phyloP scores from a whole-genome alignment of 495 filamentous ascomycete species.

The Niebla homalea region DNA sequence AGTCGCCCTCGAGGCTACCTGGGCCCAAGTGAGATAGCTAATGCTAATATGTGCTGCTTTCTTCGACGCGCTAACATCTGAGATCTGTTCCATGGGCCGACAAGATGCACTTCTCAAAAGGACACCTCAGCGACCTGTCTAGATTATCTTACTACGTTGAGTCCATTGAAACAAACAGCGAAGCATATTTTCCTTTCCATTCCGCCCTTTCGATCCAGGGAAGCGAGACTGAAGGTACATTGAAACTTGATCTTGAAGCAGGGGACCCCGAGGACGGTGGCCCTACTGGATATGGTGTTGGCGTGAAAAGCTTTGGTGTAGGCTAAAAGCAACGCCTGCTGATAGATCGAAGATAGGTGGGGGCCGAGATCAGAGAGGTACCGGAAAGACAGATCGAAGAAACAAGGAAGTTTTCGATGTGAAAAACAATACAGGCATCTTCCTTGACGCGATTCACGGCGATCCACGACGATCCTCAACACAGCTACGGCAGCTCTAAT shows the following conservation, averaged over 20 bases:
- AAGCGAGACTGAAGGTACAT: not conserved
- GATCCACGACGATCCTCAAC: not conserved
- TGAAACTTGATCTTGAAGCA: not conserved
- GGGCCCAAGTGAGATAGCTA: too few species aligned
- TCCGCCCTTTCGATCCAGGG: not conserved
- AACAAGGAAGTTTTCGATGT: not conserved
- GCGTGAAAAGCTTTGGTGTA: not conserved
- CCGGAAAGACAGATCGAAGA: not conserved
- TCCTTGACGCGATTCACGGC: not conserved
- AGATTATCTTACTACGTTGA: not conserved
- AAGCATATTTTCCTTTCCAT: not conserved
- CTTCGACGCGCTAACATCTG: not conserved
- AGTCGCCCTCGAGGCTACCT: too few species aligned
- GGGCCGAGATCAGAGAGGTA: not conserved
- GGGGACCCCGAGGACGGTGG: not conserved
- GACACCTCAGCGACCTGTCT: not conserved
- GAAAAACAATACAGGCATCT: not conserved
- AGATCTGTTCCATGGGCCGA: not conserved
- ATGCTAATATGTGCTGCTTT: too few species aligned
- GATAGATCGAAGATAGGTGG: not conserved
- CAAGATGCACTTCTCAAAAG: not conserved
- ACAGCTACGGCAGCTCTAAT: slow-evolving; percentile 1
- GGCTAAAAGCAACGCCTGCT: not conserved
- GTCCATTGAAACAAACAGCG: not conserved
- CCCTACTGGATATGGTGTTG: not conserved